These are phyloP conservation scores for Bruguiera gymnorhiza DNA, from an alignment of 345 rosid species.

Conservation along the genomic window DNA sequence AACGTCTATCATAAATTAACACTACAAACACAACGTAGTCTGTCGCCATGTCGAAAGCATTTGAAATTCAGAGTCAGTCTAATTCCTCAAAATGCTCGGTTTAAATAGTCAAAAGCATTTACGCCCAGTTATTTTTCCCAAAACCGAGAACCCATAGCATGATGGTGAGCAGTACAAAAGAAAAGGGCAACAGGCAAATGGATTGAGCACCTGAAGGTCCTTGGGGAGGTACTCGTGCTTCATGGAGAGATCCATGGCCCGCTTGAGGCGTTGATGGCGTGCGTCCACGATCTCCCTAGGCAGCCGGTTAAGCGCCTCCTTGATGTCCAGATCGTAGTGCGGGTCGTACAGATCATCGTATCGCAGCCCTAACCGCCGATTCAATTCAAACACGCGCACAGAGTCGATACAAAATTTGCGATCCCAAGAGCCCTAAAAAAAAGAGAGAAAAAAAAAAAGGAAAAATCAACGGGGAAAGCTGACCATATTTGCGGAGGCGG, in stretches of 20 bases:
- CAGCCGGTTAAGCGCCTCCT: constrained; percentile 82
- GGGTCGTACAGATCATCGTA: constrained; percentile 93
- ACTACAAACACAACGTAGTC: no score
- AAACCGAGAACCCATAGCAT: neutral
- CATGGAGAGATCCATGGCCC: constrained; percentile 98
- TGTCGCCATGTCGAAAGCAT: no score
- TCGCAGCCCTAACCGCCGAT: constrained; percentile 56
- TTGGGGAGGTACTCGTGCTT: constrained; percentile 86
- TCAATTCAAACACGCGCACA: neutral
- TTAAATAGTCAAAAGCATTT: no score
- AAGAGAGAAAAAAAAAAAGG: neutral
- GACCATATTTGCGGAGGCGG: constrained; percentile 76
- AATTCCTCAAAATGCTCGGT: no score
- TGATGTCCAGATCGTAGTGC: constrained; percentile 69
- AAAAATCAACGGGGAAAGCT: constrained; percentile 19
- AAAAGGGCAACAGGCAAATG: no score
- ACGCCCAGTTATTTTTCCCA: no score
- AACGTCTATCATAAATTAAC: no score
- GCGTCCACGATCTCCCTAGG: constrained; percentile 91
- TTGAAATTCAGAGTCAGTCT: no score
- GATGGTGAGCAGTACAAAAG: no score
- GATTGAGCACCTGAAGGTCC: constrained; percentile 60
- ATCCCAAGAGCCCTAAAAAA: neutral
- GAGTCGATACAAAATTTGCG: no score
- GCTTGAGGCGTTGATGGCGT: constrained; percentile 93